Evolutionary conservation across 2,329 filamentous ascomycete species (phyloP).

Genomic region (Fusarium tricinctum): DNA sequence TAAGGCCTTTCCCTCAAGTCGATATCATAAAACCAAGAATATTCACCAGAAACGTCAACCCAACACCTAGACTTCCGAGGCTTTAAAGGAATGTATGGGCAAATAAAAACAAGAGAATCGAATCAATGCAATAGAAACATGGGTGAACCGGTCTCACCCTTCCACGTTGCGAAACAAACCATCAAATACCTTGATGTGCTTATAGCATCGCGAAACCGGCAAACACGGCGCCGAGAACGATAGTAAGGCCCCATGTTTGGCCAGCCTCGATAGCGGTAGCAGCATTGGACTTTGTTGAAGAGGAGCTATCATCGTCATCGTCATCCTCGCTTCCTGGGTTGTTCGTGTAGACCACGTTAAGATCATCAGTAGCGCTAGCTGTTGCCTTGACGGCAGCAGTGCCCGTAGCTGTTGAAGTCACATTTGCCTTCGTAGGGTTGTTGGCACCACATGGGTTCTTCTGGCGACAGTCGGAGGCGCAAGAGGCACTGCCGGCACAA

Average conservation of each 20-base stretch:
- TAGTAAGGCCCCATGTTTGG: constrained; percentile 55
- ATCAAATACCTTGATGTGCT: constrained; percentile 2
- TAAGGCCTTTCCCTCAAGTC: constrained; percentile 26
- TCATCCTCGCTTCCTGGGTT: constrained; percentile 23
- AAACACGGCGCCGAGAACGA: constrained; percentile 57
- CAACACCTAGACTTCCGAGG: constrained; percentile 49
- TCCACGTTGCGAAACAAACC: background rate
- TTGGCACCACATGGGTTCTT: constrained; percentile 81
- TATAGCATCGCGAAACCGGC: constrained; percentile 59
- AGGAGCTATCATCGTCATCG: constrained; percentile 20
- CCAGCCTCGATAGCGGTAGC: constrained; percentile 55
- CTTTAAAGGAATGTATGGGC: constrained; percentile 46
- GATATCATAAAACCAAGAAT: constrained; percentile 36
- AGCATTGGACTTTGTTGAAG: constrained; percentile 37
- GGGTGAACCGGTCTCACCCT: background rate
- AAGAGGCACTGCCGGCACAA: constrained; percentile 70
- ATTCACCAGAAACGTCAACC: constrained; percentile 41
- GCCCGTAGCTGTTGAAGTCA: constrained; percentile 57
- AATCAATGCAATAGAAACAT: constrained; percentile 29
- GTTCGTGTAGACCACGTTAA: constrained; percentile 55
- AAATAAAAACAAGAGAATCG: constrained; percentile 36
- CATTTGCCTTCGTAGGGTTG: constrained; percentile 72
- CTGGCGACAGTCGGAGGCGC: constrained; percentile 71
- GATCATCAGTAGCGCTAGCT: constrained; percentile 52
- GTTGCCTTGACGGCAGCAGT: constrained; percentile 59